These are phyloP conservation scores for Pseudisothecium myosuroides DNA, from an alignment of 225 moss, liverwort and hornwort species.

Conservation along the genomic window DNA sequence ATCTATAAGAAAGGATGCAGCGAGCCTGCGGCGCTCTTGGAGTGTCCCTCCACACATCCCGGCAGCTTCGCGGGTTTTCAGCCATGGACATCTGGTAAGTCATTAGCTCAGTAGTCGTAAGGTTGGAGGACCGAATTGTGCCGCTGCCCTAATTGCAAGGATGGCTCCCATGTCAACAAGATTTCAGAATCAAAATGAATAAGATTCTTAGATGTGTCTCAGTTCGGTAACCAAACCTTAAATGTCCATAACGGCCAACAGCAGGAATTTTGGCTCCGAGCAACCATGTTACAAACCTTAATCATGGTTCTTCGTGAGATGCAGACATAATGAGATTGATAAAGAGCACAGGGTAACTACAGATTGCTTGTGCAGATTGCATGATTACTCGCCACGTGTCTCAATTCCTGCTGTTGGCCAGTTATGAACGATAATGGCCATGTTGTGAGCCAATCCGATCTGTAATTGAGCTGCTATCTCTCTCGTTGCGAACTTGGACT, in stretches of 20 bases:
- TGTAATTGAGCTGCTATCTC: not conserved
- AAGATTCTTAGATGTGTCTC: not conserved
- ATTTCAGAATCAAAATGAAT: not conserved
- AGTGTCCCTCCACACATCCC: slow-evolving; percentile 53
- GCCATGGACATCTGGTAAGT: slow-evolving; percentile 56
- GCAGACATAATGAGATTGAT: not conserved
- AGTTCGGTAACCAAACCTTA: not conserved
- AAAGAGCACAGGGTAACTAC: not conserved
- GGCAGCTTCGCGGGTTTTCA: slow-evolving; percentile 39
- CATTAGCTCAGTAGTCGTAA: not conserved
- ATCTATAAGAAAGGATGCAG: slow-evolving; percentile 8
- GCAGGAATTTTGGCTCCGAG: not conserved
- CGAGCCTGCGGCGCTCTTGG: slow-evolving; percentile 33
- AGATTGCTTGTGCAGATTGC: not conserved
- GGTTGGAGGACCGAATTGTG: not conserved
- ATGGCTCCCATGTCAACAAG: not conserved
- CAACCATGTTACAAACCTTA: not conserved
- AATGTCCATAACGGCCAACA: not conserved
- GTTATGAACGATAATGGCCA: not conserved
- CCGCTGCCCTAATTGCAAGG: not conserved
- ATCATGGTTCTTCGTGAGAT: not conserved
- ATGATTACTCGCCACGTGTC: not conserved
- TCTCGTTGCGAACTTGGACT: no score
- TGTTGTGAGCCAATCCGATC: not conserved
- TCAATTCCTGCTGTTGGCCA: not conserved